Evolutionary conservation across 352 stramenopile genomes (phyloP).

Genomic region (Phytophthora idaei): DNA sequence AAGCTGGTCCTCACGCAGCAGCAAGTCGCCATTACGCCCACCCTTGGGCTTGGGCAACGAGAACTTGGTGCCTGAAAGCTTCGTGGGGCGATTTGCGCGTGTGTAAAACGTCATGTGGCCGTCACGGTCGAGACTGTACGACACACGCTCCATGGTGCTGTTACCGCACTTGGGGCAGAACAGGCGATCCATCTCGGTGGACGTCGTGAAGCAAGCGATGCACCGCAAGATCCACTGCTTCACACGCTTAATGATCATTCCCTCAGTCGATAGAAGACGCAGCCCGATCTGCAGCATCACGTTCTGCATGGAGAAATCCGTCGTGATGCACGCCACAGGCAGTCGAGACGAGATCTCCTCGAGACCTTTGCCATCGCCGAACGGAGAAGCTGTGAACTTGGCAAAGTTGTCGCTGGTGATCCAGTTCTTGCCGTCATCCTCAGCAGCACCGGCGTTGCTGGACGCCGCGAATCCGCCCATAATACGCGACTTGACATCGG

Average conservation of each 20-base stretch:
- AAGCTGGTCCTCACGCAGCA: slow-evolving; percentile 98
- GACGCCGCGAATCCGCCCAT: slow-evolving; percentile 81
- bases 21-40: slow-evolving; percentile 93
- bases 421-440: slow-evolving; percentile 91
- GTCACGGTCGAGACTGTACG: slow-evolving; percentile 93
- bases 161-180: slow-evolving; percentile 98
- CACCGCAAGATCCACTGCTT: slow-evolving; percentile 98
- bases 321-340: slow-evolving; percentile 82
- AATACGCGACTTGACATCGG: slow-evolving; percentile 88
- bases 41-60: slow-evolving; percentile 96
- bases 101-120: slow-evolving; percentile 90
- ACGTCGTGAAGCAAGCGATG: slow-evolving; percentile 96
- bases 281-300: slow-evolving; percentile 91
- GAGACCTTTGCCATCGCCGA: slow-evolving; percentile 71
- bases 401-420: slow-evolving; percentile 69
- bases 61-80: slow-evolving; percentile 97
- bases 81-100: slow-evolving; percentile 80
- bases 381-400: slow-evolving; percentile 75
- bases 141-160: slow-evolving; percentile 94
- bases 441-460: slow-evolving; percentile 73
- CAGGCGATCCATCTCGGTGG: slow-evolving; percentile 90
- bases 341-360: slow-evolving; percentile 64
- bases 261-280: slow-evolving; percentile 77
- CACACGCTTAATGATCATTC: slow-evolving; percentile 88
- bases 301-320: slow-evolving; percentile 92